These are phyloP conservation scores for Cadophora sp. DNA, from an alignment of 2,329 filamentous ascomycete species.

Conservation along the genomic window DNA sequence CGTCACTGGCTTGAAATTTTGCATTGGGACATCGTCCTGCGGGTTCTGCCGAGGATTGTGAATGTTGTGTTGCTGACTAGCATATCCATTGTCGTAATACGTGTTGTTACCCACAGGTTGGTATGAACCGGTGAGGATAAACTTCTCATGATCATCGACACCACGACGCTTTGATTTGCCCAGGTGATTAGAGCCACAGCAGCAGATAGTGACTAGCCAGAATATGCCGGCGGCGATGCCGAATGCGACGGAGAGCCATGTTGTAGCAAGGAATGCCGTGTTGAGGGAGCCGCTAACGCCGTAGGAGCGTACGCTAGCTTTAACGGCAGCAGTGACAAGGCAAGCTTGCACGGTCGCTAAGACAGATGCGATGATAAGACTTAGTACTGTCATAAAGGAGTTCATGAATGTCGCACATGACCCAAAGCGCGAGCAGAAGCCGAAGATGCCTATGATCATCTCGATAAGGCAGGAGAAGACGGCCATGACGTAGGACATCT, in stretches of 20 bases:
- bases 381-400: slow-evolving; percentile 63
- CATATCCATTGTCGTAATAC: slow-evolving; percentile 45
- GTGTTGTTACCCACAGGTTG: slow-evolving; percentile 51
- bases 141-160: slow-evolving; percentile 41
- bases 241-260: slow-evolving; percentile 84
- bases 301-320: slow-evolving; percentile 72
- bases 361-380: slow-evolving; percentile 69
- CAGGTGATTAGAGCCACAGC: slow-evolving; percentile 60
- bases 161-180: slow-evolving; percentile 30
- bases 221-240: slow-evolving; percentile 79
- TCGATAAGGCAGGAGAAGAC: slow-evolving; percentile 73
- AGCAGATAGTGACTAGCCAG: slow-evolving; percentile 93
- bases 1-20: slow-evolving; percentile 39
- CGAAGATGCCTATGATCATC: slow-evolving; percentile 79
- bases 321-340: slow-evolving; percentile 72
- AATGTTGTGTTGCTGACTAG: slow-evolving; percentile 46
- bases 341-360: slow-evolving; percentile 78
- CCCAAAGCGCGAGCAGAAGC: slow-evolving; percentile 81
- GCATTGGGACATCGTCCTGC: slow-evolving; percentile 42
- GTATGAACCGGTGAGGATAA: slow-evolving; percentile 46
- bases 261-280: slow-evolving; percentile 70
- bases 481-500: slow-evolving; percentile 79
- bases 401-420: slow-evolving; percentile 84
- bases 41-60: slow-evolving; percentile 47
- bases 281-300: slow-evolving; percentile 73